Base-by-base conservation (phyloP, 768 basidiomycete species). In the Lentinula lateritia region DNA sequence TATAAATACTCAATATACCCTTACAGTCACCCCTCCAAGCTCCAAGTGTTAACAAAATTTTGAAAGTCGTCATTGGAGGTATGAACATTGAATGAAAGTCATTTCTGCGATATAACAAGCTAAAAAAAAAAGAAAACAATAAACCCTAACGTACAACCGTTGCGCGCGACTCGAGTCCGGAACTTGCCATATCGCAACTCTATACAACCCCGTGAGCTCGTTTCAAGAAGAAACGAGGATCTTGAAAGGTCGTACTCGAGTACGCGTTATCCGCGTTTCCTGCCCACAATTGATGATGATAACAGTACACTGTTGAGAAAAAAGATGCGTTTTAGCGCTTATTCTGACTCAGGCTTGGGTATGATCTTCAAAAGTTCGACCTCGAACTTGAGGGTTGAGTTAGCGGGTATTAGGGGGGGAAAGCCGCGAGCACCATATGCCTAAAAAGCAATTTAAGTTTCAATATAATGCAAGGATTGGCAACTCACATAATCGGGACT, bases 401-500 rank as follows among this genome's bases (percentile, higher is more conserved):
- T 86, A 65, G 87, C 69, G 12, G 92, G 92, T 73, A 94, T 94
- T 63, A 89, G 78, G 18, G 89, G 89, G 10, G 87, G 85, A 74
- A 88, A 93, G 6, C 93, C 92, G 20, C 87, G 82, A 20, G 73
- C 20, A 15, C 91, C 92, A 64, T 93, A 92, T 55, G 79, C 90
- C 89, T 92, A 23, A 52, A 42, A 57, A 16, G n/a, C n/a, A n/a
- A 58, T 4, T 13, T 5, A 2, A 18, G 34, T 15, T 39, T 39
- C 13, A 1, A 3, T 28, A 4, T 28, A 3, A 28, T 28, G 28
- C 1, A 13, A 58, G 5, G 10, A 18, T 23, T 16, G 34, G 15
- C 12, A 10, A 81, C 88, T 68, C 69, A 92, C 93, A 71, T 78
- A 93, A 73, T 95, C 93, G n/a, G 93, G 78, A n/a, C 88, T 80